Evolutionary conservation across 108 stramenopile genomes (phyloP), one percentile per base, ranked within the genome.

Genomic region (Skeletonema grethae): DNA sequence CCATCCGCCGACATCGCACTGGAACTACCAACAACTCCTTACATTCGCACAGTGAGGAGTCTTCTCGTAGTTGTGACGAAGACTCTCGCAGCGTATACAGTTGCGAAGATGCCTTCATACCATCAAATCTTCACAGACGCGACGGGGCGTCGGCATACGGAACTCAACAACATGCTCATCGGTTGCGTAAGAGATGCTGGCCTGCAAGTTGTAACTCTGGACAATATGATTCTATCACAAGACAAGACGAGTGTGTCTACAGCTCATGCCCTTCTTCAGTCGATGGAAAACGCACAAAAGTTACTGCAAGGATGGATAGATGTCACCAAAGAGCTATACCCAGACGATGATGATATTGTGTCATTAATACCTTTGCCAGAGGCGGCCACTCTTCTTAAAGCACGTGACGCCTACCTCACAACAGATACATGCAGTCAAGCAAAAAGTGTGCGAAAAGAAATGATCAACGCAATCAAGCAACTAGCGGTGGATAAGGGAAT

Each of bases 251-350:
- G 46, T 31, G 18, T n/a, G 39, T 48, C 11, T 1, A 18, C 50
- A 28, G n/a, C 41, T 30, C 28, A 28, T 22, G 22, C 46, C 5
- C 46, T 66, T 25, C 7, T 50, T 7, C 15, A 28, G 18, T 50
- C 65, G n/a, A 50, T 66, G 15, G 31, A 45, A 13, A 31, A 66
- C 24, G 45, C 20, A 31, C 28, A 48, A 30, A 34, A 56, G n/a
- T 34, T 67, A 8, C 48, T 67, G 28, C 25, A 67, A 34, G 34
- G 7, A 34, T 67, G 66, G 53, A 24, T 50, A 29, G 53, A 55
- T 1, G 34, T 30, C 7, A 55, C 66, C 34, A 16, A 55, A 32
- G 20, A 34, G 25, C 30, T 67, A 16, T 67, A 53, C 32, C 66
- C 66, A 18, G 34, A 34, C 6, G 31, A 32, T 5, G 31, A 32